Percentiles rank a stretch among this genome's conserved stretches.
phyloP scores from a whole-genome alignment of 139 green algal genomes.

The Cymbomonas tetramitiformis region DNA sequence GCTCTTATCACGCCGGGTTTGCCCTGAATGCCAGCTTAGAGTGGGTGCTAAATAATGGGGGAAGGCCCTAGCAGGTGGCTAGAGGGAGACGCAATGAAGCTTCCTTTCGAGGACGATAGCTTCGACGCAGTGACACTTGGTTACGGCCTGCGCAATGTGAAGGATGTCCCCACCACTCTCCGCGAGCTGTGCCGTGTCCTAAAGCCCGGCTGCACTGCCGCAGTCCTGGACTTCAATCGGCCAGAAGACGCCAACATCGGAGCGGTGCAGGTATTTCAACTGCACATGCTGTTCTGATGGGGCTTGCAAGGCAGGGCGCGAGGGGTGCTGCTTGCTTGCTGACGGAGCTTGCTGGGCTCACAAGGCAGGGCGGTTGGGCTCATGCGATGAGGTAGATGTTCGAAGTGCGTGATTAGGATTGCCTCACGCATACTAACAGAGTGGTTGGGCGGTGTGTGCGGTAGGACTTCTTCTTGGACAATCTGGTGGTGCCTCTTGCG shows the following conservation, averaged over 20 bases:
- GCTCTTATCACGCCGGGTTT: too few species aligned
- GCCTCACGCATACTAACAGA: too few species aligned
- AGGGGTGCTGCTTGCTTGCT: too few species aligned
- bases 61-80: too few species aligned
- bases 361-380: too few species aligned
- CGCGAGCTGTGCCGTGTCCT: constrained; percentile 77
- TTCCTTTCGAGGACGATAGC: constrained; percentile 60
- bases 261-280: not conserved
- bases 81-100: constrained; percentile 74
- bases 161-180: constrained; percentile 40
- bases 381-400: too few species aligned
- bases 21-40: not conserved
- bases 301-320: too few species aligned
- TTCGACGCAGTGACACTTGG: constrained; percentile 89
- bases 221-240: constrained; percentile 97
- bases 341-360: too few species aligned
- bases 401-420: too few species aligned
- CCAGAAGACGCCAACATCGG: constrained; percentile 25
- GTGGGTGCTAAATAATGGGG: constrained; percentile 10
- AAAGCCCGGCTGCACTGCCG: constrained; percentile 43
- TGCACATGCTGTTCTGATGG: too few species aligned
- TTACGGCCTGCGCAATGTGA: constrained; percentile 89
- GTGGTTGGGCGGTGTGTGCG: too few species aligned
- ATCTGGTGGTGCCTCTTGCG: constrained; percentile 8
- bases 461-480: constrained; percentile 14